Percentiles rank a stretch among this genome's conserved stretches.
Conservation (phyloP, 371 early-diverging fungal genomes). For the Saksenaea oblongispora region DNA sequence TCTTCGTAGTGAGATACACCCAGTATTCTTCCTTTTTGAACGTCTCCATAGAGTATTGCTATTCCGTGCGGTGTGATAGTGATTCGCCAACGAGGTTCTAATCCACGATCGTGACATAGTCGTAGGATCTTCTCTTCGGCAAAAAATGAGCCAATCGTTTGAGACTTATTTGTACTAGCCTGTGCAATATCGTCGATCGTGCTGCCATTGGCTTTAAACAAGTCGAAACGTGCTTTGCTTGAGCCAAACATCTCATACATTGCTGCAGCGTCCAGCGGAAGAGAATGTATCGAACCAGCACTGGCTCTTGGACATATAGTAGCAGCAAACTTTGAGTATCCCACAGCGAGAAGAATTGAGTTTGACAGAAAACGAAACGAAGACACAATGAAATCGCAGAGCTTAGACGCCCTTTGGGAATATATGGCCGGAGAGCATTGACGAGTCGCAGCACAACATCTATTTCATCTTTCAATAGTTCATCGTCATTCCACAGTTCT, state of each 20-base stretch:
- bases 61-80: no score
- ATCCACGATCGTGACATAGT: not conserved
- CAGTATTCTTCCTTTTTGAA: no score
- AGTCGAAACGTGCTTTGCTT: not conserved
- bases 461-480: not conserved
- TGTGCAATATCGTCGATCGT: not conserved
- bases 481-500: not conserved
- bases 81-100: not conserved
- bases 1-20: no score
- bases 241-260: not conserved
- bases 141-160: not conserved
- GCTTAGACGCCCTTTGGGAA: not conserved
- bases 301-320: not conserved
- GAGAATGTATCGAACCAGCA: not conserved
- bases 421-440: not conserved
- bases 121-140: not conserved
- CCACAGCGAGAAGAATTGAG: not conserved
- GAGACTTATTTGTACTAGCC: no score
- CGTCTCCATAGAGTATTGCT: no score
- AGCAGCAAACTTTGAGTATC: not conserved
- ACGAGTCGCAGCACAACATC: not conserved
- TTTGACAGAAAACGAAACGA: not conserved
- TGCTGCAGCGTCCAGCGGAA: not conserved
- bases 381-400: not conserved
- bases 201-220: not conserved